These are phyloP conservation scores for Juglanconis oblonga DNA, from an alignment of 2,329 filamentous ascomycete genomes.

Conservation along the genomic window DNA sequence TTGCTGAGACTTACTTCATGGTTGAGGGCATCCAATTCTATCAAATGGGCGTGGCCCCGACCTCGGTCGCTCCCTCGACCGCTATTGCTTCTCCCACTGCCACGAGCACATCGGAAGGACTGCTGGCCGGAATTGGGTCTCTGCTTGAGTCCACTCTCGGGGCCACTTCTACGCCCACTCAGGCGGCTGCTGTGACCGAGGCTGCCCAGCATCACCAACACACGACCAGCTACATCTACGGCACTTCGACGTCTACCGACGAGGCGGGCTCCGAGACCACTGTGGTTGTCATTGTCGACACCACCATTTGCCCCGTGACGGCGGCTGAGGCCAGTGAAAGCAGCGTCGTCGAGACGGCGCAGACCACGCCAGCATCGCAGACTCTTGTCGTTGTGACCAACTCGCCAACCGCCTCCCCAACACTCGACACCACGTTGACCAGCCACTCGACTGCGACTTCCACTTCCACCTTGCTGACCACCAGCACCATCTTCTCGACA, in stretches of 20 bases:
- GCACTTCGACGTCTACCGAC: constrained; percentile 5
- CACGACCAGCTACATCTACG: constrained; percentile 14
- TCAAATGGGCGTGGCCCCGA: constrained; percentile 19
- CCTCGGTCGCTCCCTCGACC: constrained; percentile 2
- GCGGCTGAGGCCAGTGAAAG: constrained; percentile 10
- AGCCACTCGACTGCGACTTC: background rate
- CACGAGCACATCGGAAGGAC: background rate
- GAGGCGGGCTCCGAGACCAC: constrained; percentile 16
- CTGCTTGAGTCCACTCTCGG: constrained; percentile 12
- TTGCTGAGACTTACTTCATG: constrained; percentile 40
- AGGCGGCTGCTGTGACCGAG: background rate
- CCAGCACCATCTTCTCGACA: constrained; percentile 14
- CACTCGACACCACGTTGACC: background rate
- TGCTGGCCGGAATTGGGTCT: constrained; percentile 7
- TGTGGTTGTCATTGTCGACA: constrained; percentile 11
- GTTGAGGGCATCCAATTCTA: constrained; percentile 38
- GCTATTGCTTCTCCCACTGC: constrained; percentile 9
- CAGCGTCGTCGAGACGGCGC: constrained; percentile 2
- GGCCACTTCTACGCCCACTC: background rate
- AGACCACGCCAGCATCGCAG: constrained; percentile 9
- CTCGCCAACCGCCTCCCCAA: background rate
- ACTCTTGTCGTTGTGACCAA: background rate
- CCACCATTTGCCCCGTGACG: constrained; percentile 16
- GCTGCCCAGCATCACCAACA: background rate
- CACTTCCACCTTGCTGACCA: constrained; percentile 1